Base-by-base conservation (phyloP, 139 green algal genomes). In the Picochlorum sp. region DNA sequence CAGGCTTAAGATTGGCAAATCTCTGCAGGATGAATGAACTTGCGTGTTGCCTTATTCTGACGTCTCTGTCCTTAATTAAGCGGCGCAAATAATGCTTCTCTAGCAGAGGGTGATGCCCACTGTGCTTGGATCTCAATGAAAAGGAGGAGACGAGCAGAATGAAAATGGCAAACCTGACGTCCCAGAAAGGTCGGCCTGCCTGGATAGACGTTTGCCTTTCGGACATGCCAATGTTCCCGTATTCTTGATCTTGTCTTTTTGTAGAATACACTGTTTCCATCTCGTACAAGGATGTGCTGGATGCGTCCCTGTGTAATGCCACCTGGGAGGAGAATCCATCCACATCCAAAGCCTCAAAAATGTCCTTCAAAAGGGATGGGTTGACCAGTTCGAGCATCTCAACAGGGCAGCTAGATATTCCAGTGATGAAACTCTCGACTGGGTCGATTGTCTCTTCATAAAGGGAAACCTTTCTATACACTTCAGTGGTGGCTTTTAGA, bases 21-120 rank as follows among this genome's bases (percentile, higher is more conserved):
- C 82, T 72, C 51, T 68, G 70, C 32, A 85, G 59, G 28, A 80
- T 52, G 55, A 81, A 81, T 10, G 25, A 13, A 49, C 32, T 25
- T 5, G 55, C 31, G 20, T 61, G 32, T n/a, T 37, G 31, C 10
- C 55, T 28, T 4, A 61, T 13, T 25, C 55, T 33, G 12, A 30
- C 26, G 24, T 61, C 55, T 35, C 22, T 30, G 20, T 61, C 55
- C 32, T 14, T 13, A n/a, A 61, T 30, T 7, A 61, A 28, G 20
- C 31, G 3, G 43, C 32, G 29, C 9, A 52, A 33, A n/a, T 44
- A 62, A 54, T 39, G 14, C n/a, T 44, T 43, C 16, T 14, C n/a
- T 24, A 33, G 16, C 22, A 31, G 16, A 5, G 24, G 37, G 7
- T 31, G 20, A 50, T 6, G 36, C 50, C 3, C 24, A 30, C 25